Percentiles rank a stretch among this genome's conserved stretches.
Evolutionary conservation across 768 basidiomycete genomes (phyloP).

Genomic region (Suillus americanus): DNA sequence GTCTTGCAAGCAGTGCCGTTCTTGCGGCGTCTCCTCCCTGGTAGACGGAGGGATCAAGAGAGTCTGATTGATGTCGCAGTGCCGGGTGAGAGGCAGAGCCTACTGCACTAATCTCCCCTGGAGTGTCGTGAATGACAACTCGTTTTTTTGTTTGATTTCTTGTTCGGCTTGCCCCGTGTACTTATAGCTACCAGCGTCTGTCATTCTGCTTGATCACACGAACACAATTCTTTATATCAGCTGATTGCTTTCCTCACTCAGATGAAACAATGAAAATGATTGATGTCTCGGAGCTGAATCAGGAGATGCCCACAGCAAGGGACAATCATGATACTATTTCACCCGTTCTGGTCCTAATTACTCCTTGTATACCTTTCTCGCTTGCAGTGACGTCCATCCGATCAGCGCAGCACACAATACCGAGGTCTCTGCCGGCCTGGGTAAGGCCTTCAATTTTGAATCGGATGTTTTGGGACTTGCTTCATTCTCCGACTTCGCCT

Average conservation of each 20-base stretch:
- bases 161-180: neutral
- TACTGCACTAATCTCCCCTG: conserved; percentile 13
- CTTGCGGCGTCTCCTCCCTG: conserved; percentile 14
- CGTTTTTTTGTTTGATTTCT: neutral
- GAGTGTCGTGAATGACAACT: neutral
- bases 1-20: conserved; percentile 12
- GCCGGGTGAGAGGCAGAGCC: conserved; percentile 14
- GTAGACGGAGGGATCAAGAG: neutral
- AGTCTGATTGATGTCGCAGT: conserved; percentile 11
- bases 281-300: neutral
- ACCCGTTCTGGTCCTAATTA: conserved; percentile 11
- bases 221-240: neutral
- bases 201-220: neutral
- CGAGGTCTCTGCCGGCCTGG: conserved; percentile 3
- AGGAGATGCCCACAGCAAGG: neutral
- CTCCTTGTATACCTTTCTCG: conserved; percentile 10
- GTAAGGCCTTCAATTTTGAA: conserved; percentile 13
- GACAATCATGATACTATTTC: neutral
- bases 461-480: conserved; percentile 23
- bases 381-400: conserved; percentile 23
- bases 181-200: neutral
- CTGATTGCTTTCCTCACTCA: neutral
- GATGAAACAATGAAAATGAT: neutral
- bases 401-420: conserved; percentile 31
- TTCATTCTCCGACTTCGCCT: conserved; percentile 27